A percentile compares a stretch with the other conserved stretches of the same genome.
Conservation (phyloP, 2,329 filamentous ascomycete genomes). For the Xylaria sp. region DNA sequence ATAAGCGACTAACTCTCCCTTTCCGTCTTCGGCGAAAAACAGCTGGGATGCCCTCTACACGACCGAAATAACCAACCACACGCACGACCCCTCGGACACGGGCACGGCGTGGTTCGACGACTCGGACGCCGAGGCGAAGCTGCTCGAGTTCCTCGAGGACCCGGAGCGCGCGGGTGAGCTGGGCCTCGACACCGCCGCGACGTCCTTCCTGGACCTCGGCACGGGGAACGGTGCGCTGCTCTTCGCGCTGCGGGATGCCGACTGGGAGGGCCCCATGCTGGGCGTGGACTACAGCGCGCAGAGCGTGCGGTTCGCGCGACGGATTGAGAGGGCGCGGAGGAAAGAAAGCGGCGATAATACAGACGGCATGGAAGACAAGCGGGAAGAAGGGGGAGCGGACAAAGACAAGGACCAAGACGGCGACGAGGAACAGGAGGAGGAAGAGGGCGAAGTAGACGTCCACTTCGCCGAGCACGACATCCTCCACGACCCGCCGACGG, state of each 20-base stretch:
- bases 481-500: slow-evolving; percentile 56
- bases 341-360: slow-evolving; percentile 32
- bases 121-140: slow-evolving; percentile 83
- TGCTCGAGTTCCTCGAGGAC: slow-evolving; percentile 73
- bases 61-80: slow-evolving; percentile 76
- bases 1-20: slow-evolving; percentile 29
- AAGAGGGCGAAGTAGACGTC: slow-evolving; percentile 43
- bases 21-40: slow-evolving; percentile 12
- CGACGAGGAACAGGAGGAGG: slow-evolving; percentile 33
- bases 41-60: slow-evolving; percentile 84
- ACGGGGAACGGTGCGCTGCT: slow-evolving; percentile 94
- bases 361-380: slow-evolving; percentile 26
- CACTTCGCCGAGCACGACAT: slow-evolving; percentile 72
- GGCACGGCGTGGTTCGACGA: slow-evolving; percentile 98
- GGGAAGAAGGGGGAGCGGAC: slow-evolving; percentile 10
- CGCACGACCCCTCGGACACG: slow-evolving; percentile 77
- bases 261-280: slow-evolving; percentile 76
- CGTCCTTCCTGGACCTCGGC: slow-evolving; percentile 84
- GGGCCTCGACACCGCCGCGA: slow-evolving; percentile 45
- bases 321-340: slow-evolving; percentile 62
- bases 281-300: slow-evolving; percentile 88
- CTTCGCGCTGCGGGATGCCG: slow-evolving; percentile 76
- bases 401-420: neutral
- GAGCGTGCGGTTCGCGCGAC: slow-evolving; percentile 78
- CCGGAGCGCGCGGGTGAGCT: slow-evolving; percentile 34